These are phyloP conservation scores for Martiniozyma asiatica DNA, from an alignment of 1,139 yeast genomes.

Conservation along the genomic window DNA sequence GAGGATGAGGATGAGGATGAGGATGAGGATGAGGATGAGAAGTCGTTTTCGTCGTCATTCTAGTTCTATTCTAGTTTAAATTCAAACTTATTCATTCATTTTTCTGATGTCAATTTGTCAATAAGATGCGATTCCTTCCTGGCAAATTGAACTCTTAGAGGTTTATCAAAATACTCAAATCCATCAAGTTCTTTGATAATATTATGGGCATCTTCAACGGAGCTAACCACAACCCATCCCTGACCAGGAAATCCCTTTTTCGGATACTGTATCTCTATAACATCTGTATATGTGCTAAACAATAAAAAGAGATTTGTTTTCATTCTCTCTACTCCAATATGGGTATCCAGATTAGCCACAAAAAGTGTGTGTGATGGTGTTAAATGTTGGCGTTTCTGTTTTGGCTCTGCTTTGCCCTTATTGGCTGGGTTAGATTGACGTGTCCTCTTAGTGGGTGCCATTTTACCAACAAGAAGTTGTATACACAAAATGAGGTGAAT, in stretches of 20 bases:
- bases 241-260: constrained; percentile 55
- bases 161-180: constrained; percentile 43
- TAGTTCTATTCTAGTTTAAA: no score
- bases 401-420: not conserved
- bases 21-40: no score
- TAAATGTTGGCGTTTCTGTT: constrained; percentile 6
- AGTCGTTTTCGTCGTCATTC: no score
- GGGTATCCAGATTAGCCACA: constrained; percentile 54
- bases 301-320: constrained; percentile 47
- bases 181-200: constrained; percentile 42
- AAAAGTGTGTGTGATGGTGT: constrained; percentile 32
- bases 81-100: no score
- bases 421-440: not conserved
- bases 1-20: no score
- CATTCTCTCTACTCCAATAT: constrained; percentile 35
- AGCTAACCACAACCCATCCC: constrained; percentile 55
- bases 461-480: constrained; percentile 1
- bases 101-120: not conserved
- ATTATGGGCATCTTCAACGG: constrained; percentile 35
- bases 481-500: no score
- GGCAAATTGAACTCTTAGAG: constrained; percentile 32
- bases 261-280: constrained; percentile 41
- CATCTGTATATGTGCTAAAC: constrained; percentile 58
- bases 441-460: constrained; percentile 11
- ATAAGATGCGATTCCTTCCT: constrained; percentile 7